phyloP scores from a whole-genome alignment of 176 grass and related monocot genomes.

The Oryza nivara region DNA sequence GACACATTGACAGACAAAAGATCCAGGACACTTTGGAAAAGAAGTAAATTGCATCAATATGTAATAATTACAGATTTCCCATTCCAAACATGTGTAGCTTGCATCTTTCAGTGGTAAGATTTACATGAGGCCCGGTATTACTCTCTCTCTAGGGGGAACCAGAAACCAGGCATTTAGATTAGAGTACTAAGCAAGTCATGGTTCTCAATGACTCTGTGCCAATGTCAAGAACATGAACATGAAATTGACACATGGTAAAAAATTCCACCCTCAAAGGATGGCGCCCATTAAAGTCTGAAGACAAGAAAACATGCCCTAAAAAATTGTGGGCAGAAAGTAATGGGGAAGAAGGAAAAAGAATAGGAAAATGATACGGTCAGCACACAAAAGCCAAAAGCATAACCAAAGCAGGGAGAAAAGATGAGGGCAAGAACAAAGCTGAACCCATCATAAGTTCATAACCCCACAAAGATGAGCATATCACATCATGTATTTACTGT shows the following conservation, averaged over 20 bases:
- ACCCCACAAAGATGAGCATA: conserved; percentile 40
- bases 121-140: background rate
- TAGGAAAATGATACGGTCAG: conserved; percentile 46
- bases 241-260: conserved; percentile 27
- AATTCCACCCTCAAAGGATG: conserved; percentile 52
- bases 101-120: background rate
- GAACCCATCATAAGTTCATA: conserved; percentile 29
- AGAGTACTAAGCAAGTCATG: background rate
- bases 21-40: conserved; percentile 20
- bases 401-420: conserved; percentile 45
- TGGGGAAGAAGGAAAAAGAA: conserved; percentile 22
- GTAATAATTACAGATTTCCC: conserved; percentile 35
- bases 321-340: conserved; percentile 48
- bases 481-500: conserved; percentile 36
- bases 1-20: conserved; percentile 14
- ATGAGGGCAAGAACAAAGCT: conserved; percentile 48
- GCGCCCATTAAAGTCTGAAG: conserved; percentile 49
- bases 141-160: background rate
- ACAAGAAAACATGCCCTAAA: conserved; percentile 25
- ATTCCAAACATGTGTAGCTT: conserved; percentile 21
- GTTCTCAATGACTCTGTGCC: background rate
- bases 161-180: conserved; percentile 1
- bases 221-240: conserved; percentile 10
- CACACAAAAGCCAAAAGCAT: conserved; percentile 54
- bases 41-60: conserved; percentile 26